Base-by-base conservation (phyloP, 192 early-diverging fungal species). In the Chytriomyces sp. region DNA sequence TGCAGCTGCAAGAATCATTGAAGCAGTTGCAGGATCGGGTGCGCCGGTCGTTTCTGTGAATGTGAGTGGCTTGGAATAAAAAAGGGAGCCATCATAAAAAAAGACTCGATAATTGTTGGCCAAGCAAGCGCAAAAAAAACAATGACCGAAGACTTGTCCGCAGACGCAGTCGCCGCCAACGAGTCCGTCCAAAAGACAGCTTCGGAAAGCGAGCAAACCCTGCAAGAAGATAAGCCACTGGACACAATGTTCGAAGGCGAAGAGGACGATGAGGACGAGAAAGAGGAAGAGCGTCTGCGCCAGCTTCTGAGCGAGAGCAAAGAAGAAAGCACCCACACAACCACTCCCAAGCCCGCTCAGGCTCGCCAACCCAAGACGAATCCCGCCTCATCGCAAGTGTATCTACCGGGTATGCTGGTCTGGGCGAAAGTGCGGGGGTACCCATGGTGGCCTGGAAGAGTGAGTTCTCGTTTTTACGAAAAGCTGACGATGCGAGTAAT, bases 381-480 rank as follows among this genome's bases (percentile, higher is more conserved):
- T 18, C 16, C 43, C 44, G 44, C 67, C 26, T 24, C 13, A 35
- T 11, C 26, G 9, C 24, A 23, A 18, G 35, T 28, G 18, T 75
- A 20, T 61, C 48, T 60, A 0, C 50, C 82, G 0, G 82, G 82
- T 7, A 18, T 24, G 24, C 11, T 77, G 7, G 75, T 82, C 18
- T 82, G 78, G 78, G 82, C 82, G 49, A 82, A 82, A 59, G 50
- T 82, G 0, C 77, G 72, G 57, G 82, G 82, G 0, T 82, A 60
- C 66, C 82, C 82, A 16, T 82, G 82, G 82, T 82, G 82, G 82
- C 82, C 82, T 1, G 75, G 74, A 69, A 35, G 82, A 53, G 81
- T 82, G 44, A 23, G 77, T 72, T 35, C 5, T 24, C 11, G 13
- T 75, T 67, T 20, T 67, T 60, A 2, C 1, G 47, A n/a, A 11